Evolutionary conservation across 2,329 filamentous ascomycete genomes (phyloP), one percentile per base, ranked within the genome.

Genomic region (Pestalotiopsis sp.): DNA sequence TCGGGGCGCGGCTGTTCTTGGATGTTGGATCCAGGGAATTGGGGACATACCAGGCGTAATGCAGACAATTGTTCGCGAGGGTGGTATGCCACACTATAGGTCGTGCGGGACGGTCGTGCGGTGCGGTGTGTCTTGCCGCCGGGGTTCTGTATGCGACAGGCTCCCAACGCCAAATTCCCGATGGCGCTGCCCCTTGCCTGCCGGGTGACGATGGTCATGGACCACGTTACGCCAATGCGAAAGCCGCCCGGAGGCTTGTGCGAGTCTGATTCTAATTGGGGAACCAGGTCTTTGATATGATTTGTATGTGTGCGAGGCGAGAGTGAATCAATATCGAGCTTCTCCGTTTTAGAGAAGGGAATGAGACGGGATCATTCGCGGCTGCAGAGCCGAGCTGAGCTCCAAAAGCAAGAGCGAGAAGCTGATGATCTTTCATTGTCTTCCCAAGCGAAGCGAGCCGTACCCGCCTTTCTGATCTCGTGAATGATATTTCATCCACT

Each of bases 261-360:
- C 11, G 57, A 27, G 57, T 23, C 57, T 13, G 14, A 23, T n/a
- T 6, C 11, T 17, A 59, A 36, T 27, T n/a, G 57, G 57, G 23
- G 27, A 36, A 36, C 12, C 6, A 23, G 6, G 57, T 23, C 14
- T 27, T 27, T n/a, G 27, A 36, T n/a, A 59, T 13, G 27, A 23
- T 13, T 13, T 59, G 23, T 59, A 59, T 59, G 20, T 59, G 57
- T 59, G 23, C 57, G 12, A 59, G 52, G 61, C 36, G 36, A 9
- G 61, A 39, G 23, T 39, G 61, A 64, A 64, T 64, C 61, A 64
- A 39, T 39, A 20, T 12, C 38, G 38, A 38, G 57, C 11, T 59
- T 27, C 23, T 36, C 14, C 20, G 12, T 27, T 36, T 9, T n/a
- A 13, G 20, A 14, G 17, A 59, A 23, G 14, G 23, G 23, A 27